Conservation (phyloP, 768 basidiomycete species). For the Exidia glandulosa region DNA sequence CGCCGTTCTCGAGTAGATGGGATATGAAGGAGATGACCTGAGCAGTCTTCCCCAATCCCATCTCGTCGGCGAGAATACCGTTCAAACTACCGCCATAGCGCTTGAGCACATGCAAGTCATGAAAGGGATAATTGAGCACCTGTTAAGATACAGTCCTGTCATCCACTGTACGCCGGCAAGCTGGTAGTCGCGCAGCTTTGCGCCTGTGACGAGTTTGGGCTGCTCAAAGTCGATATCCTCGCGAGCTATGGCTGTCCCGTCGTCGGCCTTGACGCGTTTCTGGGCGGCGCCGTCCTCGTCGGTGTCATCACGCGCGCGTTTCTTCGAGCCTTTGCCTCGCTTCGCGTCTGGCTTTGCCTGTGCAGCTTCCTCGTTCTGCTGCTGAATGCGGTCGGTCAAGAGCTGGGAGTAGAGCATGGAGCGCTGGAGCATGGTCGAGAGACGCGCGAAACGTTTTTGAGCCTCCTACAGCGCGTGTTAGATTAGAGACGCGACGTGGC, state of each 20-base stretch:
- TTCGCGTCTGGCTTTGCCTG: conserved; percentile 7
- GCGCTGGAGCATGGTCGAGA: background rate
- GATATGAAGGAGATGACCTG: conserved; percentile 94
- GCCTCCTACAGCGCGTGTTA: background rate
- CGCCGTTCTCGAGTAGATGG: conserved; percentile 64
- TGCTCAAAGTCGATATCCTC: conserved; percentile 41
- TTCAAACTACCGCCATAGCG: conserved; percentile 10
- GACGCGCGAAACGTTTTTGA: background rate
- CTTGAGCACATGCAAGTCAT: conserved; percentile 1
- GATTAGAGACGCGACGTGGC: background rate
- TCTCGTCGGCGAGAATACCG: conserved; percentile 67
- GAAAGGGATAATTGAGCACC: conserved; percentile 67
- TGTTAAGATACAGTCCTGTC: conserved; percentile 76
- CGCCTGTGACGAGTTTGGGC: conserved; percentile 73
- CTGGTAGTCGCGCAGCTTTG: conserved; percentile 79
- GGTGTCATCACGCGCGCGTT: background rate
- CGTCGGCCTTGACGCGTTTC: background rate
- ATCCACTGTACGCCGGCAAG: conserved; percentile 94
- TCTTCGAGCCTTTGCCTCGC: background rate
- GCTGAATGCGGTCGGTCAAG: background rate
- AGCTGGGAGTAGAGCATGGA: background rate
- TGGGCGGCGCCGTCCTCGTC: background rate
- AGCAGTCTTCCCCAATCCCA: conserved; percentile 71
- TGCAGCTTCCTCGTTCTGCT: background rate
- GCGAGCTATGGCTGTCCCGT: background rate